Conservation (phyloP, 495 filamentous ascomycete species). For the Talaromyces trachyspermus region DNA sequence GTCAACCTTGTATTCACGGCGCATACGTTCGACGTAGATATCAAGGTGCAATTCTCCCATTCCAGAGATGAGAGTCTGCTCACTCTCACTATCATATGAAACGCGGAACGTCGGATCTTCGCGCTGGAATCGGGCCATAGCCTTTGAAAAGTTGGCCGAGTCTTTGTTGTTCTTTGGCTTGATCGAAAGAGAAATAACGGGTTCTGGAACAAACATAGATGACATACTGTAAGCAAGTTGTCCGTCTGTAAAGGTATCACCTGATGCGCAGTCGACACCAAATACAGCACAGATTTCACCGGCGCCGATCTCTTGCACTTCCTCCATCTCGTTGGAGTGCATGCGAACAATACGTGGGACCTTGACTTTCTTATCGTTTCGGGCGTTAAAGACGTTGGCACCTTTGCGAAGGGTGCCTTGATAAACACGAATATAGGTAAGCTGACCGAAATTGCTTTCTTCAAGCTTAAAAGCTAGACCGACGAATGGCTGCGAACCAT, state of each 20-base stretch:
- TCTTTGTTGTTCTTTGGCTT: conserved; percentile 94
- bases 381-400: conserved; percentile 84
- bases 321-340: conserved; percentile 99
- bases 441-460: conserved; percentile 96
- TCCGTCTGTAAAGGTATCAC: conserved; percentile 97
- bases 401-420: conserved; percentile 88
- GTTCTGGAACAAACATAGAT: conserved; percentile 98
- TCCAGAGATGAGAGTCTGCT: conserved; percentile 95
- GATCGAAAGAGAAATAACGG: conserved; percentile 96
- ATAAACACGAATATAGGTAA: conserved; percentile 98
- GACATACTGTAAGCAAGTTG: conserved; percentile 91
- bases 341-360: conserved; percentile 97
- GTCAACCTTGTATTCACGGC: conserved; percentile 93
- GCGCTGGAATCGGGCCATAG: conserved; percentile 97
- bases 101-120: conserved; percentile 98
- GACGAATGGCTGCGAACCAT: conserved; percentile 88
- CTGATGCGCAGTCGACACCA: conserved; percentile 95
- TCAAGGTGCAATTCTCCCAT: conserved; percentile 98
- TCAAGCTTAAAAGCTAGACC: conserved; percentile 98
- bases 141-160: conserved; percentile 90
- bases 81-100: conserved; percentile 78
- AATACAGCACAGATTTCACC: conserved; percentile 99
- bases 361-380: conserved; percentile 91
- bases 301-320: conserved; percentile 81
- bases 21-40: conserved; percentile 98